Evolutionary conservation across 73 alveolate species (phyloP), one percentile per base, ranked within the genome.

Genomic region (Tetrahymena malaccensis): DNA sequence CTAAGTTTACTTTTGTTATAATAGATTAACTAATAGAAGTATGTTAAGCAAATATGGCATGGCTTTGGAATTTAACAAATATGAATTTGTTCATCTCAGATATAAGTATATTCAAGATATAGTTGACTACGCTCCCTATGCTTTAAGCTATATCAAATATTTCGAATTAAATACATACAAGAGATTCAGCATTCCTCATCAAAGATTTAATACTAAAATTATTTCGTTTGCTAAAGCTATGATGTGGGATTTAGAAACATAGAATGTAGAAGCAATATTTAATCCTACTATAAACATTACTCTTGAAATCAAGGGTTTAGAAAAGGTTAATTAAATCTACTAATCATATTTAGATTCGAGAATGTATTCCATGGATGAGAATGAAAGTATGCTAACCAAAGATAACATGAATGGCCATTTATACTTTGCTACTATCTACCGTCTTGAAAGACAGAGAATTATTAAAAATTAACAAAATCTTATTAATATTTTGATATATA

Each of bases 1-100:
- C 11, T 95, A 95, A 40, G 97, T 95, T 85, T 95, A 95, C 56
- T 95, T 95, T 35, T 95, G 97, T 55, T 95, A 95, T 85, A 94
- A 93, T 19, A 43, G 97, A 95, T 85, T 95, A 93, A 85, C 97
- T 17, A 95, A 95, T 89, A 95, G 95, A 95, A 85, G 85, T 93
- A 85, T 95, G 95, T 94, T 95, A 3, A 85, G 93, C 35, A 85
- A 94, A 56, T 95, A 95, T 95, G 97, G 97, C 9, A 85, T 85
- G 95, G 93, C 97, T 15, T 95, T 95, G 33, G 97, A 95, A 44
- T 40, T 43, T 35, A 95, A 95, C 35, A 95, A 95, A 55, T 95
- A 95, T 89, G 97, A 95, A 85, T 94, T 85, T 95, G 95, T 83
- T 8, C 95, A 95, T 93, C 89, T 95, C 9, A 95, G 93, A 95